Conservation (phyloP, 106 monocot genomes). For the Ottelia alismoides region DNA sequence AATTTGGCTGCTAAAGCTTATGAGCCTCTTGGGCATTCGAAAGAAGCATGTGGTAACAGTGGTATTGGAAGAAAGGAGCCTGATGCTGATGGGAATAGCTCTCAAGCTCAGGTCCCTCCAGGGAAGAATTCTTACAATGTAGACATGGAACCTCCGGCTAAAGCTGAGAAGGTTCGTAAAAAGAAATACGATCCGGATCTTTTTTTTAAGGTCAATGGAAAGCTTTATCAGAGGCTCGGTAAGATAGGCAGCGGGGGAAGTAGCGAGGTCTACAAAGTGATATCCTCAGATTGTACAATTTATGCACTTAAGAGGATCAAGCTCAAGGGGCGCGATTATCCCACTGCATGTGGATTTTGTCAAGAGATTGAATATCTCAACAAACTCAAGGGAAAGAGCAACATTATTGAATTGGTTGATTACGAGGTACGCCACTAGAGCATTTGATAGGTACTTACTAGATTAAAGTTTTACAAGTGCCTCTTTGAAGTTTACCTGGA, state of each 20-base stretch:
- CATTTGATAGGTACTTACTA: too few species aligned
- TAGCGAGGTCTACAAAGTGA: conserved; percentile 97
- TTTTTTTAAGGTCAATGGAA: conserved; percentile 88
- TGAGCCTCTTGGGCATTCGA: conserved; percentile 10
- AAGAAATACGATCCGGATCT: conserved; percentile 82
- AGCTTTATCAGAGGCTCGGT: conserved; percentile 92
- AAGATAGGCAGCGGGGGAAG: conserved; percentile 98
- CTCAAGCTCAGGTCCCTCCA: conserved; percentile 18
- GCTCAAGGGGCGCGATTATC: conserved; percentile 90
- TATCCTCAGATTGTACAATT: conserved; percentile 70
- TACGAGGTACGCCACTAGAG: conserved; percentile 88
- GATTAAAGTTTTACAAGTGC: too few species aligned
- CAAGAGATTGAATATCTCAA: conserved; percentile 95
- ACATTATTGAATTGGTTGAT: conserved; percentile 95
- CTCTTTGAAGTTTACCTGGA: too few species aligned
- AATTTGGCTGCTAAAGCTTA: not conserved
- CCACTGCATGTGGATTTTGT: conserved; percentile 93
- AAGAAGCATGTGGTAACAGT: conserved; percentile 17
- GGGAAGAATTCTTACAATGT: conserved; percentile 19
- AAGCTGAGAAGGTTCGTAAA: conserved; percentile 46
- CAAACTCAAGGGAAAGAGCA: conserved; percentile 72
- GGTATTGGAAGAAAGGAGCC: conserved; percentile 13
- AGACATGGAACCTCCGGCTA: conserved; percentile 22
- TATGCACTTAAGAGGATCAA: conserved; percentile 93
- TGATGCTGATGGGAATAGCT: conserved; percentile 11